Base-by-base conservation (phyloP, 331 rosid species). In the Malus hybrid region DNA sequence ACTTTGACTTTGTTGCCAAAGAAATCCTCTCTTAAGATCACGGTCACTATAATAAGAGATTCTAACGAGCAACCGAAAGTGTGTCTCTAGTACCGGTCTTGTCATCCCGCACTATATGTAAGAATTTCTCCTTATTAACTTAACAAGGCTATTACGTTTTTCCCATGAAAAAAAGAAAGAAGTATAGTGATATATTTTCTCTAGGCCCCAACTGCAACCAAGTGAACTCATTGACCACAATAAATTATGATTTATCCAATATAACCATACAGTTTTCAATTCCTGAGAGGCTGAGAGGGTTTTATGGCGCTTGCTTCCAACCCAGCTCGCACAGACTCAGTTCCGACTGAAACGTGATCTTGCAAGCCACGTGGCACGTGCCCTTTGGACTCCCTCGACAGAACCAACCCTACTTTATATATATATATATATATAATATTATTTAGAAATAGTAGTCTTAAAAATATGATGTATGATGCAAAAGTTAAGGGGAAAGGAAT, bases 291-390 rank as follows among this genome's bases (percentile, higher is more conserved):
- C 30, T 33, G 58, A 71, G 55, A 53, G 57, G 68, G 75, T 71
- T 36, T 85, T 50, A 36, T 68, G 81, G 85, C 52, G 29, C 69
- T 78, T 80, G 70, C 67, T 82, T 57, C 72, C 77, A 73, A 67
- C 70, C 61, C 42, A 2, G 77, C 65, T 75, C 48, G 12, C 80
- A 71, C 78, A 57, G 76, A 78, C 84, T 66, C 42, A 33, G 61
- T 79, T 75, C 18, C 8, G 64, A 24, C 70, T 39, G 66, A 78
- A 73, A 82, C 75, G 46, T 69, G 71, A 56, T 73, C 70, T 75
- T 34, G 70, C 83, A 50, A 65, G 85, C 84, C 24, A 24, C 24
- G 24, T 24, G 24, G 24, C 78, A 85, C 78, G 77, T 68, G 77
- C 79, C 10, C 16, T 57, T 10, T 28, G 71, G 73, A 56, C 62